Conservation (phyloP, 495 filamentous ascomycete genomes). For the Bombardia bombarda region DNA sequence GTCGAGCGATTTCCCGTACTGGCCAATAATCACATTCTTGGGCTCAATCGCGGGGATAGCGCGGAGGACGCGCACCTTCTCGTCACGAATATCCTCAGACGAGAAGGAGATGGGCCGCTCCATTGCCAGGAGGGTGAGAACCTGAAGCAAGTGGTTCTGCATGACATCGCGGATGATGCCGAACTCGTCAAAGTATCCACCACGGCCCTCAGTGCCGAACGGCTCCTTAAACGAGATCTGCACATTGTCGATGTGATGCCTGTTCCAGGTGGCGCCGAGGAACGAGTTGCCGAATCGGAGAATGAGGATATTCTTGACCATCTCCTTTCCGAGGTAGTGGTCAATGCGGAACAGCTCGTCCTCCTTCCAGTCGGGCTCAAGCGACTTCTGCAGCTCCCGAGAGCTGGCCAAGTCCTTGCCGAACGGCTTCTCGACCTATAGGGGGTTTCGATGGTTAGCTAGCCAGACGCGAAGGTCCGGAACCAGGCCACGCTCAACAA, state of each 20-base stretch:
- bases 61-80: conserved; percentile 94
- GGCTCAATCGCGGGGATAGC: conserved; percentile 94
- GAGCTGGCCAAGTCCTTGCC: conserved; percentile 95
- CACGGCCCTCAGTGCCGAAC: conserved; percentile 98
- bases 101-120: conserved; percentile 98
- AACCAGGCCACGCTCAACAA: too few species aligned
- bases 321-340: conserved; percentile 99
- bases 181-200: conserved; percentile 99
- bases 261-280: conserved; percentile 98
- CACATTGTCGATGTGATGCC: conserved; percentile 98
- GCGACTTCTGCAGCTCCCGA: conserved; percentile 85
- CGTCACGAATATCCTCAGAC: conserved; percentile 95
- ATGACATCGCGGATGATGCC: conserved; percentile 99
- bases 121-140: conserved; percentile 94
- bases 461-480: too few species aligned
- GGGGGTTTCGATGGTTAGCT: too few species aligned
- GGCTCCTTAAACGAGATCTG: conserved; percentile 99
- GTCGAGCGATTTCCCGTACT: conserved; percentile 94
- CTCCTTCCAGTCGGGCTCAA: conserved; percentile 98
- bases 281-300: conserved; percentile 98
- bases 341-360: conserved; percentile 99
- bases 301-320: conserved; percentile 99
- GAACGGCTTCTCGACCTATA: conserved; percentile 96
- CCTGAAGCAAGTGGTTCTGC: conserved; percentile 95
- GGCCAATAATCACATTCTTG: conserved; percentile 99